These are phyloP conservation scores for Prunus padus DNA, from an alignment of 306 rosid species.

Conservation along the genomic window DNA sequence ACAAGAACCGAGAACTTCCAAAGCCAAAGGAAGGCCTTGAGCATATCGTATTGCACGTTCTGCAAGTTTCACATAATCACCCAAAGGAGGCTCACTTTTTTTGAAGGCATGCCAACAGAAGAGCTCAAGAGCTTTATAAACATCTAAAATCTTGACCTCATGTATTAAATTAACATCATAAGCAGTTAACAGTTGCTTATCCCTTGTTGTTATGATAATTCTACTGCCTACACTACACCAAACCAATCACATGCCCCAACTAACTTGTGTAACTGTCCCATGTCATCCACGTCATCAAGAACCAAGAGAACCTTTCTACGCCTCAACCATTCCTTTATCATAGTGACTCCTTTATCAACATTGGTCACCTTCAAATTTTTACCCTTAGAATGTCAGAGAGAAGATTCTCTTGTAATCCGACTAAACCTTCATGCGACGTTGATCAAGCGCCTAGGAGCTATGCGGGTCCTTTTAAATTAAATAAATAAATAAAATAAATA, in stretches of 20 bases:
- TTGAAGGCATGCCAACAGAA: background rate
- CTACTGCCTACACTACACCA: background rate
- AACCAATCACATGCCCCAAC: background rate
- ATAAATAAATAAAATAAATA: too few species aligned
- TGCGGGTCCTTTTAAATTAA: too few species aligned
- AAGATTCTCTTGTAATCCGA: background rate
- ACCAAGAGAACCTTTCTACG: background rate
- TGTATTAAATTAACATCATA: background rate
- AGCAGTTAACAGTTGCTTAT: background rate
- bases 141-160: background rate
- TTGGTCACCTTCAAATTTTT: background rate
- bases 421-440: background rate
- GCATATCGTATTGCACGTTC: background rate
- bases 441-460: too few species aligned
- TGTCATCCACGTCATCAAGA: background rate
- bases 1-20: conserved; percentile 40
- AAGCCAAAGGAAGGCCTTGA: conserved; percentile 31
- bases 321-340: background rate
- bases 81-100: background rate
- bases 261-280: background rate
- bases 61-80: background rate
- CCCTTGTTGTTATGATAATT: background rate
- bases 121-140: background rate
- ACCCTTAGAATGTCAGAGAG: background rate
- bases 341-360: background rate